phyloP scores from a whole-genome alignment of 306 rosid species.

The Castanospermum australe region DNA sequence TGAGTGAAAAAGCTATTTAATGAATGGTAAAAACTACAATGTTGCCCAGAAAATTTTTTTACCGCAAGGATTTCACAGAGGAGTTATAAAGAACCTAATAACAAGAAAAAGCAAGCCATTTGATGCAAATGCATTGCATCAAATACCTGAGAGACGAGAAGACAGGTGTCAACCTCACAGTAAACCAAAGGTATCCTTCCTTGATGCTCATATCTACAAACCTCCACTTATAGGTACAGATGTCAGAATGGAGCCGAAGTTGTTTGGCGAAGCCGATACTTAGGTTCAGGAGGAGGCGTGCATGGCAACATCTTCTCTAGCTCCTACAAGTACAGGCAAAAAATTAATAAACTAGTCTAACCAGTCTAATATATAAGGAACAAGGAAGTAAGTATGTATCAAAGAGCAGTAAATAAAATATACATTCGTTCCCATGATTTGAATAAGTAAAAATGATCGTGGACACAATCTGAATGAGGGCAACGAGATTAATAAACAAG shows the following conservation, averaged over 20 bases:
- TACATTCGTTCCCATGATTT: neutral
- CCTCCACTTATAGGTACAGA: conserved; percentile 36
- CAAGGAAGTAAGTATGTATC: neutral
- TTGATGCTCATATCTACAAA: conserved; percentile 36
- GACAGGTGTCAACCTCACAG: conserved; percentile 20
- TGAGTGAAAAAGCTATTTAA: conserved; percentile 19
- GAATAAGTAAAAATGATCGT: neutral
- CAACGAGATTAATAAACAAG: neutral
- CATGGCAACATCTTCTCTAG: conserved; percentile 66
- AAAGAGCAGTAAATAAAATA: neutral
- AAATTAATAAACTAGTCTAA: neutral
- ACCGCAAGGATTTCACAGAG: conserved; percentile 11
- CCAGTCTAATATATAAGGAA: neutral
- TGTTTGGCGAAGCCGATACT: conserved; percentile 89
- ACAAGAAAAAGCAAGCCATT: conserved; percentile 28
- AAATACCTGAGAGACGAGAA: conserved; percentile 24
- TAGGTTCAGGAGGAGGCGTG: conserved; percentile 78
- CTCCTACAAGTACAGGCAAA: conserved; percentile 58
- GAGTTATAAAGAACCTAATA: neutral
- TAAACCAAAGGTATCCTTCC: conserved; percentile 12
- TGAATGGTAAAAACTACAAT: conserved; percentile 33
- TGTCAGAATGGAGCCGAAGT: conserved; percentile 74
- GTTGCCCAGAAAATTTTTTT: conserved; percentile 27
- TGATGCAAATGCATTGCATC: conserved; percentile 37
- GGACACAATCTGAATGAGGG: neutral